Evolutionary conservation across 2,329 filamentous ascomycete genomes (phyloP), one percentile per base, ranked within the genome.

Genomic region (Scytalidium sp.): DNA sequence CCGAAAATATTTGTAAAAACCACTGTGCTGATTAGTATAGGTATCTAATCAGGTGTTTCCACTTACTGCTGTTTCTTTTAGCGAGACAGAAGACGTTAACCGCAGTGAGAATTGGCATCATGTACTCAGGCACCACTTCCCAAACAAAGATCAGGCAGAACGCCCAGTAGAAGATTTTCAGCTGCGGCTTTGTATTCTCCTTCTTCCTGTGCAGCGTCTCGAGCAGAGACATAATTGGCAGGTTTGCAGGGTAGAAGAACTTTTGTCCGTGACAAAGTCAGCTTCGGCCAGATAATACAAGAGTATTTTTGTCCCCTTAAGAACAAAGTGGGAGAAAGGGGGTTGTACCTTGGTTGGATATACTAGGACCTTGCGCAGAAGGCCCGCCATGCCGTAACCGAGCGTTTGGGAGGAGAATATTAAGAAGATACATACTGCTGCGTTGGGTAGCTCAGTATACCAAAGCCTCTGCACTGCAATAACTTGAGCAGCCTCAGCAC

Each of bases 1-100:
- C 86, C 86, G 58, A 89, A 90, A 2, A 90, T 63, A 63, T 90
- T 85, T 55, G 89, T 90, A 41, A 90, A 67, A 5, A 87, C 68
- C 0, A 80, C 72, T 51, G 79, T 17, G 4, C 15, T 21, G 4
- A 21, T 46, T 45, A 46, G 29, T 19, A 45, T 22, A n/a, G 11
- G 15, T 45, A 19, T 45, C 4, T 17, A 10, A 32, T 13, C n/a
- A 3, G 19, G 21, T 15, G 7, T 29, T 36, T 15, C 9, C 15
- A 39, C 44, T 29, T 60, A 72, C 43, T 69, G 58, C 27, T 88
- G 47, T 88, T 72, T 0, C 86, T 85, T 2, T 79, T 80, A 49
- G 88, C 76, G 83, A 85, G 89, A 0, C 85, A 88, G 13, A 80
- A 74, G 60, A 87, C 84, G 13, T 84, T 83, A 56, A 89, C 87